These are phyloP conservation scores for Purpureocillium lavendulum DNA, from an alignment of 2,329 filamentous ascomycete species.

Conservation along the genomic window DNA sequence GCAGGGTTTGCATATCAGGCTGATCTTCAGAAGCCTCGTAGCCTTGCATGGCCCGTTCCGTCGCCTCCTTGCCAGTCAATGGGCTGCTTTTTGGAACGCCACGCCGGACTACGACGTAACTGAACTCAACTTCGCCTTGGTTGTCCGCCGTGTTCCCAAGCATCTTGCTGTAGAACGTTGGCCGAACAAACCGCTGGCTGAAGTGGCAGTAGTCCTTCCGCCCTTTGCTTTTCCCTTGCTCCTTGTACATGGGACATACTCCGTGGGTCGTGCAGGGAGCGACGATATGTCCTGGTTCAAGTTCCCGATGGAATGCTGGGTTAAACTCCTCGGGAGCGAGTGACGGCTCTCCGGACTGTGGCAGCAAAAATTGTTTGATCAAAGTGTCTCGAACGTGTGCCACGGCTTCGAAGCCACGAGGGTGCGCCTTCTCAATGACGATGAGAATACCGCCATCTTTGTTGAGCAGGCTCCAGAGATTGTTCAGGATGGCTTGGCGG, in stretches of 20 bases:
- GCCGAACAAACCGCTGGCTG: conserved; percentile 78
- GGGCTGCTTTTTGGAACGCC: conserved; percentile 40
- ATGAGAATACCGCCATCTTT: conserved; percentile 81
- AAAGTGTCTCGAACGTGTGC: conserved; percentile 76
- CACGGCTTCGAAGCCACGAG: conserved; percentile 85
- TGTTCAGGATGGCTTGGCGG: conserved; percentile 73
- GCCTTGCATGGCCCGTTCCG: conserved; percentile 62
- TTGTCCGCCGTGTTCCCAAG: conserved; percentile 63
- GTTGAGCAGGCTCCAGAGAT: conserved; percentile 80
- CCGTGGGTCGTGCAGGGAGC: conserved; percentile 83
- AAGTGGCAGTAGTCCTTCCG: conserved; percentile 91
- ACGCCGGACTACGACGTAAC: conserved; percentile 78
- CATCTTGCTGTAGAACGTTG: conserved; percentile 71
- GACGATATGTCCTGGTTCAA: conserved; percentile 55
- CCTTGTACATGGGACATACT: conserved; percentile 80
- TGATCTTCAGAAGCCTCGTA: conserved; percentile 46
- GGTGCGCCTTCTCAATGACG: conserved; percentile 83
- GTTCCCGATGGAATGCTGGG: conserved; percentile 29
- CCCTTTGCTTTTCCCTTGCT: conserved; percentile 59
- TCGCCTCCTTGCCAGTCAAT: conserved; percentile 44
- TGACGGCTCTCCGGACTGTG: conserved; percentile 27
- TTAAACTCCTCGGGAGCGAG: conserved; percentile 28
- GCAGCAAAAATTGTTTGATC: conserved; percentile 63
- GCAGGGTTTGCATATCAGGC: conserved; percentile 59
- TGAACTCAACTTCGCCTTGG: conserved; percentile 86